phyloP scores from a whole-genome alignment of 2,329 filamentous ascomycete species.

The Domatiomyces globalis region DNA sequence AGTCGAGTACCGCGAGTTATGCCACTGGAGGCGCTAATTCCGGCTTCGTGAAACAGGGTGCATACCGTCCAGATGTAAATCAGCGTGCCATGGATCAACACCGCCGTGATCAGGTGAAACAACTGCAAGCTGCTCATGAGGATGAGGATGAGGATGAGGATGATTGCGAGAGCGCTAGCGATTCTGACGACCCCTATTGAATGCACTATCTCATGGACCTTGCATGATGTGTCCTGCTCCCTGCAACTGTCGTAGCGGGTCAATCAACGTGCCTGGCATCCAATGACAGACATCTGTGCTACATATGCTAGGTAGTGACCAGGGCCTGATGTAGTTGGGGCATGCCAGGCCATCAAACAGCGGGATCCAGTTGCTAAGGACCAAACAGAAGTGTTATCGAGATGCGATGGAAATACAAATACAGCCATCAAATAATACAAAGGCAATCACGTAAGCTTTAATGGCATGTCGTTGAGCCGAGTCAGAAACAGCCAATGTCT shows the following conservation, averaged over 20 bases:
- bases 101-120: slow-evolving; percentile 4
- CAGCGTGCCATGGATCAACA: background rate
- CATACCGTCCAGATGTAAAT: background rate
- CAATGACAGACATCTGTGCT: background rate
- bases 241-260: too few species aligned
- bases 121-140: background rate
- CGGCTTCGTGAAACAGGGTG: background rate
- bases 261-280: too few species aligned
- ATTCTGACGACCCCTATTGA: background rate
- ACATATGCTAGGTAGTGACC: too few species aligned
- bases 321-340: background rate
- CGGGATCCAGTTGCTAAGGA: background rate
- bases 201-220: background rate
- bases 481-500: background rate
- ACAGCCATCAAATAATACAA: background rate
- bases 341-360: background rate
- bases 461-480: background rate
- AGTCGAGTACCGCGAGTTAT: background rate
- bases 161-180: background rate
- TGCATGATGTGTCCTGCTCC: background rate
- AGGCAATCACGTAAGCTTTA: background rate
- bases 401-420: background rate
- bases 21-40: background rate
- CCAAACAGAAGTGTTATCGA: background rate
- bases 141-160: background rate